Base-by-base conservation (phyloP, 192 early-diverging fungal species). In the Umbelopsis vinacea region DNA sequence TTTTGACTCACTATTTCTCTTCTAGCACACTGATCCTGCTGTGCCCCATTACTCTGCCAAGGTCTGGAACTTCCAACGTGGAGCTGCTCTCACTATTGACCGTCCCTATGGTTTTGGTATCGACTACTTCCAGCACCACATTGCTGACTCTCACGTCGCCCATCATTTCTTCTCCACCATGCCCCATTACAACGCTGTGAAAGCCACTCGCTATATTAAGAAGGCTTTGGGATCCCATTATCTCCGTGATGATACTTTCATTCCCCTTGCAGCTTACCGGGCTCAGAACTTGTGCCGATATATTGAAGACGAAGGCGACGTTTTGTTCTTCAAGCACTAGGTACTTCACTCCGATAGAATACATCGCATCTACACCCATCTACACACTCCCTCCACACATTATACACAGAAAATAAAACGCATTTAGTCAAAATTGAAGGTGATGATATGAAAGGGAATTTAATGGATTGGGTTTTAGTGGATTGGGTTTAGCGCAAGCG, bases 121-220 rank as follows among this genome's bases (percentile, higher is more conserved):
- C 74, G 92, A 98, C 78, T 76, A 87, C 73, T 92, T 93, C 80
- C 82, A 91, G 76, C 90, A 91, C 75, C 85, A 88, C 72, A 96
- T 95, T 75, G 83, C 90, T 45, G 94, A 96, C 75, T 95, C 94
- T 4, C 95, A 98, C 76, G 95, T 98, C 22, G 95, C 92, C 9
- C 97, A 98, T 79, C 97, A 98, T 76, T 79, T 96, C 71, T 98
- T 97, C 86, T 93, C 93, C 11, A 93, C 89, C n/a, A 98, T 98
- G 95, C 97, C 97, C 12, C 94, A 96, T 84, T 98, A 98, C 85
- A 85, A 98, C 75, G 97, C 91, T 1, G 74, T 84, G 68, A 93
- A 96, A 79, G 97, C 97, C 4, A 98, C 97, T 23, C 71, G 71
- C 43, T 88, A 91, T 60, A 77, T 97, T 50, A 91, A 92, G 82